phyloP scores from a whole-genome alignment of 371 early-diverging fungal genomes.

The Mortierella sp. region DNA sequence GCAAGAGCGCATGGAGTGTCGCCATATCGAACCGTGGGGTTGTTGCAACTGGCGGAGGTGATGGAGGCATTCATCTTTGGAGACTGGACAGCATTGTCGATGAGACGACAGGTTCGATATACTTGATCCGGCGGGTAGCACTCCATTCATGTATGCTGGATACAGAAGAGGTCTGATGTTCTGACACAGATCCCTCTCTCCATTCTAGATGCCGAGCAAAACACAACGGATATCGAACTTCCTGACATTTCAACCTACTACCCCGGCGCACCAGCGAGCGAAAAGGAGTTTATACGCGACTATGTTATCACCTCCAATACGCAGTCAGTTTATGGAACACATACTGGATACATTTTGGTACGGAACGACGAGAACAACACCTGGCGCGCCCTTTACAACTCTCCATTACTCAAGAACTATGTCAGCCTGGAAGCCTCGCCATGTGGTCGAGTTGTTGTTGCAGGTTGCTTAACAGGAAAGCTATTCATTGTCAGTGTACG shows the following conservation, averaged over 20 bases:
- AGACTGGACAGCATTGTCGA: conserved; percentile 62
- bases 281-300: conserved; percentile 49
- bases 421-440: conserved; percentile 67
- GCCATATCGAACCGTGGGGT: conserved; percentile 61
- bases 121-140: too few relatives aligned
- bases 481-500: conserved; percentile 62
- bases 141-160: too few relatives aligned
- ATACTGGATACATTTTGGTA: conserved; percentile 58
- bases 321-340: conserved; percentile 35
- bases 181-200: background rate
- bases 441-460: conserved; percentile 66
- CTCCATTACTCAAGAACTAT: conserved; percentile 61
- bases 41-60: conserved; percentile 81
- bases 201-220: conserved; percentile 35
- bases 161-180: too few relatives aligned
- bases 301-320: conserved; percentile 35
- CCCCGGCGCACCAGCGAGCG: conserved; percentile 13
- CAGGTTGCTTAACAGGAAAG: conserved; percentile 69
- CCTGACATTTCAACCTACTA: conserved; percentile 34
- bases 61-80: conserved; percentile 84
- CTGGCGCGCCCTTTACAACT: conserved; percentile 57
- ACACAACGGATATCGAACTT: conserved; percentile 39
- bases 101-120: conserved; percentile 64
- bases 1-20: conserved; percentile 88
- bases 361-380: conserved; percentile 41